These are phyloP conservation scores for Macrophomina phaseolina DNA, from an alignment of 2,329 filamentous ascomycete species.

Conservation along the genomic window DNA sequence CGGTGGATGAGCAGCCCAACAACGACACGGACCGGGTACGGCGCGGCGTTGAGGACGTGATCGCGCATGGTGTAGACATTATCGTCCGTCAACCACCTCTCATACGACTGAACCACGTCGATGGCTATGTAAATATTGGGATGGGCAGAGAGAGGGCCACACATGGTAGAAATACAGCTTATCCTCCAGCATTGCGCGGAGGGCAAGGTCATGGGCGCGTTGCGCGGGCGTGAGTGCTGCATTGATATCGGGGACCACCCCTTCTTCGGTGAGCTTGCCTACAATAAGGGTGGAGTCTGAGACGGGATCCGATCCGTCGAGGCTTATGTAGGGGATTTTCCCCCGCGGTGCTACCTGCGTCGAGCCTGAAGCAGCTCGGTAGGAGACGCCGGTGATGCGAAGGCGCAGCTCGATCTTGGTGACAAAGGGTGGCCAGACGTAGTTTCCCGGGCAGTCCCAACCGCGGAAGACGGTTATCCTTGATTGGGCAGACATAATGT, in stretches of 20 bases:
- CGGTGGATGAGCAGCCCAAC: constrained; percentile 61
- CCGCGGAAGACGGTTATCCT: constrained; percentile 58
- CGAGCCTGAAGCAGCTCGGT: constrained; percentile 55
- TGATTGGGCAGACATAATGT: constrained; percentile 1
- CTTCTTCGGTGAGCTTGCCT: constrained; percentile 50
- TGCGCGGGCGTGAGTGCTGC: constrained; percentile 45
- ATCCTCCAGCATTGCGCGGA: constrained; percentile 64
- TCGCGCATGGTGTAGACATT: constrained; percentile 66
- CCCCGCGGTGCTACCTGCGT: constrained; percentile 56
- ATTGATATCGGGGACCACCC: constrained; percentile 58
- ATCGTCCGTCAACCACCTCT: constrained; percentile 59
- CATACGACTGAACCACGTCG: constrained; percentile 45
- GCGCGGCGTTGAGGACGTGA: constrained; percentile 54
- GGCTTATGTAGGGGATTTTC: constrained; percentile 65
- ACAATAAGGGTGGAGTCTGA: constrained; percentile 64
- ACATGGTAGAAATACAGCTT: constrained; percentile 64
- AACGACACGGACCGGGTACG: constrained; percentile 59
- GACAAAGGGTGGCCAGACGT: constrained; percentile 68
- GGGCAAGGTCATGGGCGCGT: constrained; percentile 56
- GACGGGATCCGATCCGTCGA: constrained; percentile 38
- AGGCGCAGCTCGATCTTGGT: constrained; percentile 67
- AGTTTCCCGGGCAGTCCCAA: constrained; percentile 46
- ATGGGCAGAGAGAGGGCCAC: constrained; percentile 14
- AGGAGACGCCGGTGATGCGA: constrained; percentile 58
- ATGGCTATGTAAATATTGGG: too few species aligned